These are phyloP conservation scores for Candolleomyces eurysporus DNA, from an alignment of 768 basidiomycete genomes.

Conservation along the genomic window DNA sequence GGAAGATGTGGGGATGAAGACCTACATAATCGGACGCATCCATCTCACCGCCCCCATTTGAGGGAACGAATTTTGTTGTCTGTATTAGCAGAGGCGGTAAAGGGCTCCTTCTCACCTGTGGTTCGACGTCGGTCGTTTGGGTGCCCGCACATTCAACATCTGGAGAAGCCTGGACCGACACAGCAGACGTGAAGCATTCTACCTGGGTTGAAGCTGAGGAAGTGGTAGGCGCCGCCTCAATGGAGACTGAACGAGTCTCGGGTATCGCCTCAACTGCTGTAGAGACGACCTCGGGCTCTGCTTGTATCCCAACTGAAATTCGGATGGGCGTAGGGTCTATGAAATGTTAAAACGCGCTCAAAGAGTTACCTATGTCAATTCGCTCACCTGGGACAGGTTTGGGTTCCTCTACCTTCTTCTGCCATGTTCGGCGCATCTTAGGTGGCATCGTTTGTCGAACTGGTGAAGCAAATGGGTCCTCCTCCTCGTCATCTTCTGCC, in stretches of 20 bases:
- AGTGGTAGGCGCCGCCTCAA: conserved; percentile 40
- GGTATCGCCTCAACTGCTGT: neutral
- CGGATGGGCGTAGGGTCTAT: conserved; percentile 18
- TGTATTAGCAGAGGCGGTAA: conserved; percentile 7
- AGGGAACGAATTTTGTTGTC: neutral
- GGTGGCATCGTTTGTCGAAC: conserved; percentile 48
- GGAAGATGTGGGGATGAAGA: neutral
- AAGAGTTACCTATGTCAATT: conserved; percentile 3
- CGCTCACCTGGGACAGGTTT: conserved; percentile 38
- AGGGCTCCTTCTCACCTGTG: neutral
- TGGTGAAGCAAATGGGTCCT: conserved; percentile 8
- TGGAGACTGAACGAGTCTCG: conserved; percentile 1
- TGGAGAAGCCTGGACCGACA: conserved; percentile 25
- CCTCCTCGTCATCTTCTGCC: conserved; percentile 39
- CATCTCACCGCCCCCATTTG: conserved; percentile 4
- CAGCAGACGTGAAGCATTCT: neutral
- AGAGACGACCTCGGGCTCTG: neutral
- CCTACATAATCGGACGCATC: conserved; percentile 8
- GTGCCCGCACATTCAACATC: conserved; percentile 14
- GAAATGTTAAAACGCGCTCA: neutral
- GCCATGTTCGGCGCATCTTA: conserved; percentile 65
- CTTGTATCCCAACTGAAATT: conserved; percentile 35
- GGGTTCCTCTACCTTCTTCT: conserved; percentile 45
- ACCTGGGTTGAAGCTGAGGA: conserved; percentile 30
- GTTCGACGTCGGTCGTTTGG: conserved; percentile 13